A percentile compares a stretch with the other conserved stretches of the same genome.
These are phyloP conservation scores for Williopsis jadinii DNA, from an alignment of 1,139 yeast species.

Conservation along the genomic window DNA sequence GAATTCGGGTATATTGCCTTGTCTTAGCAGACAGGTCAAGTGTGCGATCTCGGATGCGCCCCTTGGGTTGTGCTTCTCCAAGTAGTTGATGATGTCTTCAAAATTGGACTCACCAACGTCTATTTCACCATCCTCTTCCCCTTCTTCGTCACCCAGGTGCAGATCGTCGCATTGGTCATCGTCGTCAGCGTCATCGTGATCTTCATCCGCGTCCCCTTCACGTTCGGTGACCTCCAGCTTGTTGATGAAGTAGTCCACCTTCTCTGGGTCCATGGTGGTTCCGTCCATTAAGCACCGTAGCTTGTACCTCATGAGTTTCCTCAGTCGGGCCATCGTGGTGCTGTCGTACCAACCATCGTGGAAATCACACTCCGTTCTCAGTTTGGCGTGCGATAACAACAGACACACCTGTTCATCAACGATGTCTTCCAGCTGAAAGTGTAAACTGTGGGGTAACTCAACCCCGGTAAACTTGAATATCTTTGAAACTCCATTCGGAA, in stretches of 20 bases:
- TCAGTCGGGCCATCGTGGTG: constrained; percentile 53
- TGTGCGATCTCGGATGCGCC: constrained; percentile 33
- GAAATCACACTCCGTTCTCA: constrained; percentile 39
- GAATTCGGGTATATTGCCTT: constrained; percentile 24
- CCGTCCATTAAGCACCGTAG: constrained; percentile 46
- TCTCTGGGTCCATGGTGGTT: constrained; percentile 27
- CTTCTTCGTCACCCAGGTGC: constrained; percentile 21
- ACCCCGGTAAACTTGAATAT: constrained; percentile 68
- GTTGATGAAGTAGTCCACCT: constrained; percentile 24
- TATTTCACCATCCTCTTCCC: constrained; percentile 18
- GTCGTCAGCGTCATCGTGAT: constrained; percentile 12
- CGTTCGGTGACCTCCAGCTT: constrained; percentile 17
- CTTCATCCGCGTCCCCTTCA: constrained; percentile 14
- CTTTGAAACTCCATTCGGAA: constrained; percentile 26
- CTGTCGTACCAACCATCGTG: constrained; percentile 72
- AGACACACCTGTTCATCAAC: constrained; percentile 54
- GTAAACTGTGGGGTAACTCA: constrained; percentile 58
- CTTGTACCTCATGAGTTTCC: constrained; percentile 70
- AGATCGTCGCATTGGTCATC: constrained; percentile 2
- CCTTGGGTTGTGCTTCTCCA: constrained; percentile 28
- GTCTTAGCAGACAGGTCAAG: constrained; percentile 43
- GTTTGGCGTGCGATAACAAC: constrained; percentile 35
- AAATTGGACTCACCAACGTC: constrained; percentile 27
- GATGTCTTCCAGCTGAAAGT: constrained; percentile 80
- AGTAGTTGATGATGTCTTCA: constrained; percentile 33